Evolutionary conservation across 805 yeast species (phyloP).

Genomic region (Citeromyces matritensis): DNA sequence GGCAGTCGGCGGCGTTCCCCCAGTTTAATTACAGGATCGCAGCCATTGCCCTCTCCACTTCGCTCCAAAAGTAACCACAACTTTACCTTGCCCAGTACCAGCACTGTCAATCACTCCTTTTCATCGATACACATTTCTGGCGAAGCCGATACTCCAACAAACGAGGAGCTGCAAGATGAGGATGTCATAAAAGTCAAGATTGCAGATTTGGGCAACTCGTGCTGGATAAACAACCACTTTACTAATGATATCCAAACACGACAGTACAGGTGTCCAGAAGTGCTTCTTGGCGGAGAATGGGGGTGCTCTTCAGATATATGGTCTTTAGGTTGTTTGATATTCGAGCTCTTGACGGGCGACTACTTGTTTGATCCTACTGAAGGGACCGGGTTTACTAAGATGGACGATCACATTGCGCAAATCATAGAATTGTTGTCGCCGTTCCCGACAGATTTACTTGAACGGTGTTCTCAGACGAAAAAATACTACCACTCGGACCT

Average conservation of each 20-base stretch:
- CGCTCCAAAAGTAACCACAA: conserved; percentile 25
- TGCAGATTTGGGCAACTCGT: conserved; percentile 90
- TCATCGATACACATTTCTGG: not conserved
- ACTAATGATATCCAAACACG: conserved; percentile 86
- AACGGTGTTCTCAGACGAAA: conserved; percentile 41
- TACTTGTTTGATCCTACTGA: conserved; percentile 83
- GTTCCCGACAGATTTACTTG: conserved; percentile 42
- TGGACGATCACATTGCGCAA: conserved; percentile 95
- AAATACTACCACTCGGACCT: conserved; percentile 16
- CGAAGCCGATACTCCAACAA: conserved; percentile 16
- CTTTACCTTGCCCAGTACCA: not conserved
- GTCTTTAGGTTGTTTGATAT: conserved; percentile 87
- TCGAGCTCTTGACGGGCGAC: conserved; percentile 89
- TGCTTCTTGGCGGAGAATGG: conserved; percentile 70
- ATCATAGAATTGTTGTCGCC: conserved; percentile 48
- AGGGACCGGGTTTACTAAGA: conserved; percentile 66
- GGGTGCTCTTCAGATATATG: conserved; percentile 92
- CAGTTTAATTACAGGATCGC: conserved; percentile 78
- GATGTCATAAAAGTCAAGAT: conserved; percentile 67
- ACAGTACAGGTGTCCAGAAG: conserved; percentile 89
- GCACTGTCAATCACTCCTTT: not conserved
- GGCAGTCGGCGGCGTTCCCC: conserved; percentile 47
- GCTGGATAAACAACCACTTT: conserved; percentile 68
- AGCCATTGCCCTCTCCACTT: conserved; percentile 83
- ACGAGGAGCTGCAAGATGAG: conserved; percentile 18